These are phyloP conservation scores for Entrophospora sp. DNA, from an alignment of 192 early-diverging fungal species.

Conservation along the genomic window DNA sequence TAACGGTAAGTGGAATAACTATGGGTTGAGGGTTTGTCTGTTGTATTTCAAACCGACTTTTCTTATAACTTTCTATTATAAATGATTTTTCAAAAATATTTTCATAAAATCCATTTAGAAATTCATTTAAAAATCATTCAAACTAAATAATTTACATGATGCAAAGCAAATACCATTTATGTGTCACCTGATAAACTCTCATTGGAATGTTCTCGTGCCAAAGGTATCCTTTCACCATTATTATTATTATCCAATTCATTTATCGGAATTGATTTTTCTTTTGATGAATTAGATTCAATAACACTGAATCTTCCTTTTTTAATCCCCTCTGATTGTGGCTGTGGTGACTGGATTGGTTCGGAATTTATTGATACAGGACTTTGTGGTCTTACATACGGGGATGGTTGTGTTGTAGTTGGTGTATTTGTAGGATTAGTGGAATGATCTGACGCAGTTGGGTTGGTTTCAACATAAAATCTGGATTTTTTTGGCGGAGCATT, in stretches of 20 bases:
- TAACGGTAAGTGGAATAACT: no score
- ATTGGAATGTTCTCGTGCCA: slow-evolving; percentile 14
- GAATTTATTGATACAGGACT: no score
- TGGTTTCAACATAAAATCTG: slow-evolving; percentile 35
- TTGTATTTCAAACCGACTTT: no score
- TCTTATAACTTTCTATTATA: no score
- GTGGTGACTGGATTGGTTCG: no score
- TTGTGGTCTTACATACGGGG: no score
- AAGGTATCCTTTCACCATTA: slow-evolving; percentile 3
- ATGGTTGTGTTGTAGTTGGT: no score
- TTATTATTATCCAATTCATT: slow-evolving; percentile 19
- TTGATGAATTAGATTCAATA: slow-evolving; percentile 25
- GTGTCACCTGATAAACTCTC: slow-evolving; percentile 13
- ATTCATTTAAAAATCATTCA: neutral
- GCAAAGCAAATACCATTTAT: slow-evolving; percentile 18
- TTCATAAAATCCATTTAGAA: neutral
- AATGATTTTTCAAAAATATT: neutral
- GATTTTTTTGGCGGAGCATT: slow-evolving; percentile 31
- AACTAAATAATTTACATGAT: slow-evolving; percentile 8
- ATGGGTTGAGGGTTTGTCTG: no score
- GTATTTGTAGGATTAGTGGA: no score
- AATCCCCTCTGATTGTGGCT: slow-evolving; percentile 33
- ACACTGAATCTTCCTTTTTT: slow-evolving; percentile 74
- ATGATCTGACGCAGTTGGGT: no score
- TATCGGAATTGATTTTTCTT: neutral